A percentile compares a stretch with the other conserved stretches of the same genome.
Conservation (phyloP, 371 early-diverging fungal genomes). For the Apophysomyces sp. region DNA sequence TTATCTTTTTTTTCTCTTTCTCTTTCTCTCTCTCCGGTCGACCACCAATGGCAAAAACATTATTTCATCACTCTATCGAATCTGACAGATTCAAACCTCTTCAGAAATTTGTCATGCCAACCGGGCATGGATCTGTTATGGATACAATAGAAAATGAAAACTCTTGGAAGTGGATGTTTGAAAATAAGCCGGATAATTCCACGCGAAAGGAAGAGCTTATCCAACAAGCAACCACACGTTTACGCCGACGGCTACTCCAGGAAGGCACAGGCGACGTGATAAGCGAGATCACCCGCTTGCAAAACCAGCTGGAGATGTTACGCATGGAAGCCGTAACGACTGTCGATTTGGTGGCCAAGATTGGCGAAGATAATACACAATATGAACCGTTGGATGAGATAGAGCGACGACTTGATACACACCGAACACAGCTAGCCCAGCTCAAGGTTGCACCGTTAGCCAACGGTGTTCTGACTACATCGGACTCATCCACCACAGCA, state of each 20-base stretch:
- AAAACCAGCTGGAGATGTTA: neutral
- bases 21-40: neutral
- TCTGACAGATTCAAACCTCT: neutral
- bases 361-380: neutral
- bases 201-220: neutral
- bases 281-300: neutral
- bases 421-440: slow-evolving; percentile 11
- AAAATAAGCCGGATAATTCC: neutral
- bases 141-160: neutral
- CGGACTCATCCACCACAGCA: neutral
- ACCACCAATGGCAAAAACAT: neutral
- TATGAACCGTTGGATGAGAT: neutral
- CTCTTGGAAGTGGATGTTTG: neutral
- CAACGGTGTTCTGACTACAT: neutral
- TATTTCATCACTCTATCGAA: neutral
- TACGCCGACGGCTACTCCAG: neutral
- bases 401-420: neutral
- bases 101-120: neutral
- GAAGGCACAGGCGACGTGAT: neutral
- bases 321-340: neutral
- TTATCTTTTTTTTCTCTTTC: neutral
- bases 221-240: neutral
- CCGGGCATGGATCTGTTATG: neutral
- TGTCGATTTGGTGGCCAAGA: neutral
- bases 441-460: neutral